These are phyloP conservation scores for Colletotrichum sp. DNA, from an alignment of 2,329 filamentous ascomycete genomes.

Conservation along the genomic window DNA sequence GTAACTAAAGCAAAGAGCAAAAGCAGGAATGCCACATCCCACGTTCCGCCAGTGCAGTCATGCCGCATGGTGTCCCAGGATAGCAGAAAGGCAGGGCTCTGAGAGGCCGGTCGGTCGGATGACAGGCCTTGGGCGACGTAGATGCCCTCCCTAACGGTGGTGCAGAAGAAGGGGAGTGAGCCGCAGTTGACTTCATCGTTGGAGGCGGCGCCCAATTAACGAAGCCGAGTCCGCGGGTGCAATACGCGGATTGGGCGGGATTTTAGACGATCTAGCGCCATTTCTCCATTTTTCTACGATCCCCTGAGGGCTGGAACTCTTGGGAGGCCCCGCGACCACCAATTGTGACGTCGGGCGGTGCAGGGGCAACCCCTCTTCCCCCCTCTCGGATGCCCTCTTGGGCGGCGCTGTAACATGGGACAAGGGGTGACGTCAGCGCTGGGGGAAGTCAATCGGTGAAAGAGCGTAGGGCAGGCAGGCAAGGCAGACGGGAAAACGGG, in stretches of 20 bases:
- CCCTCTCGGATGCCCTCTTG: neutral
- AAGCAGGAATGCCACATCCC: neutral
- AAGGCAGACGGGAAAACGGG: neutral
- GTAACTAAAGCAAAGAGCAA: neutral
- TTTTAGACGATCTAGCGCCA: constrained; percentile 14
- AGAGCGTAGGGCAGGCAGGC: neutral
- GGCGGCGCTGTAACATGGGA: neutral
- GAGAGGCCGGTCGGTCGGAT: neutral
- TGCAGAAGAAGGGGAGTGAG: neutral
- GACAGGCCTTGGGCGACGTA: constrained; percentile 10
- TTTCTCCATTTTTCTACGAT: neutral
- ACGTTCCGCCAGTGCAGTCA: neutral
- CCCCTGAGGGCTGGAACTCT: neutral
- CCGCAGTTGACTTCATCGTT: constrained; percentile 15
- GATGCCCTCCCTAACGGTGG: neutral
- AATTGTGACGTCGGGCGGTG: constrained; percentile 13
- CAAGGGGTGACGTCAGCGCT: constrained; percentile 12
- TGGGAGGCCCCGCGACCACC: neutral
- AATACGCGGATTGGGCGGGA: constrained; percentile 8
- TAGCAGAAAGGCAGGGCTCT: neutral
- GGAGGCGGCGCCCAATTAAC: constrained; percentile 1
- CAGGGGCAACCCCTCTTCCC: neutral
- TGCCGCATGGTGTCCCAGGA: neutral
- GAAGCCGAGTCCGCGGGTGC: neutral
- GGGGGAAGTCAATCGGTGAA: neutral